Percentiles rank a stretch among this genome's conserved stretches.
Evolutionary conservation across 2,329 filamentous ascomycete genomes (phyloP).

Genomic region (Clarireedia paspali): DNA sequence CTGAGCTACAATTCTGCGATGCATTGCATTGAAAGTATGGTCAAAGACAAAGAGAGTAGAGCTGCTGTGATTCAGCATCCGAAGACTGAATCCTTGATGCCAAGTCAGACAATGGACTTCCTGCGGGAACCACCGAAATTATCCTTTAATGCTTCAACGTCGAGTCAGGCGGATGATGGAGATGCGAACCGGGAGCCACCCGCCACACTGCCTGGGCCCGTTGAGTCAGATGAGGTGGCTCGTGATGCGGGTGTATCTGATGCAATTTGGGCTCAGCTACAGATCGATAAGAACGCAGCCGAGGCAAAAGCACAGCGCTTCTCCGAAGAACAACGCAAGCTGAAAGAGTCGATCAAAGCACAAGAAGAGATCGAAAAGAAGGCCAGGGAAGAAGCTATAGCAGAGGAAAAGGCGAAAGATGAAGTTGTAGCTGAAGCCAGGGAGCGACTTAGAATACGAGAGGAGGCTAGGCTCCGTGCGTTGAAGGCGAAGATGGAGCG

Average conservation of each 20-base stretch:
- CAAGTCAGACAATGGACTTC: constrained; percentile 6
- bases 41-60: constrained; percentile 14
- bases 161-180: not conserved
- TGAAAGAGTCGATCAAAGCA: constrained; percentile 22
- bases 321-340: not conserved
- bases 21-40: constrained; percentile 20
- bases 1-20: constrained; percentile 6
- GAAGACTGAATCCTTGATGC: not conserved
- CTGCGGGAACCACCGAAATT: not conserved
- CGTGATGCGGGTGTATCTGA: constrained; percentile 54
- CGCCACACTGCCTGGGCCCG: not conserved
- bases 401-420: not conserved
- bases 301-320: constrained; percentile 11
- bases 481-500: constrained; percentile 25
- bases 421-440: constrained; percentile 2
- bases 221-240: not conserved
- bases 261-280: constrained; percentile 52
- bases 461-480: constrained; percentile 26
- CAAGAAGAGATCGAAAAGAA: constrained; percentile 13
- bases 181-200: not conserved
- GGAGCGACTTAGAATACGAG: constrained; percentile 12
- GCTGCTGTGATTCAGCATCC: not conserved
- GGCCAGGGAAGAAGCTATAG: constrained; percentile 12
- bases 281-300: constrained; percentile 36
- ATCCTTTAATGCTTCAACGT: not conserved